Conservation (phyloP, 495 filamentous ascomycete species). For the Hypoxylon subgilvum region DNA sequence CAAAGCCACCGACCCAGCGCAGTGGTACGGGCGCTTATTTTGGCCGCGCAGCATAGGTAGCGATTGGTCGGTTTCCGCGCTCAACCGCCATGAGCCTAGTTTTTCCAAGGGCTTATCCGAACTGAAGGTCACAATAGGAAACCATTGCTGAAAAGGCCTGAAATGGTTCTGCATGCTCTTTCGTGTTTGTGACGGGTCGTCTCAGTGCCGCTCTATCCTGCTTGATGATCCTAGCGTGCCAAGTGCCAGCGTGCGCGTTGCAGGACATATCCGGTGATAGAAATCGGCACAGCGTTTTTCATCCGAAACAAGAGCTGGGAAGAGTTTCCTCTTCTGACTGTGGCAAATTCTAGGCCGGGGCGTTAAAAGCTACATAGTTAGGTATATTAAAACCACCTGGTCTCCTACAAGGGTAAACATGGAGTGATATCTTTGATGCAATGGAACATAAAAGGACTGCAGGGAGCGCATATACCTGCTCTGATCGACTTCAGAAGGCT, state of each 20-base stretch:
- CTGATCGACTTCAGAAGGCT: background rate
- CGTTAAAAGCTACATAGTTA: too few relatives aligned
- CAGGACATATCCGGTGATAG: too few relatives aligned
- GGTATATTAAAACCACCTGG: background rate
- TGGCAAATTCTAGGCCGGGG: background rate
- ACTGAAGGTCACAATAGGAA: background rate
- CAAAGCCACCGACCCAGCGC: conserved; percentile 19
- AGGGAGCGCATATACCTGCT: background rate
- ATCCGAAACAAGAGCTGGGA: too few relatives aligned
- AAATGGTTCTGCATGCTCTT: background rate
- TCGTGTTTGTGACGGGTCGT: conserved; percentile 2
- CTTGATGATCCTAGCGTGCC: conserved; percentile 2
- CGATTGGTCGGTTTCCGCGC: conserved; percentile 25
- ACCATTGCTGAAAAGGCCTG: background rate
- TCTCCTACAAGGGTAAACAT: background rate
- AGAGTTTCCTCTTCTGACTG: background rate
- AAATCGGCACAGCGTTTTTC: too few relatives aligned
- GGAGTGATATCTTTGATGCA: background rate
- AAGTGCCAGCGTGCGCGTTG: conserved; percentile 10
- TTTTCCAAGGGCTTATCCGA: background rate
- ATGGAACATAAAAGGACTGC: background rate
- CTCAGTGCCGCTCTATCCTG: conserved; percentile 3
- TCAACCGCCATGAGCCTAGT: conserved; percentile 8
- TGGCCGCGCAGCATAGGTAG: background rate
- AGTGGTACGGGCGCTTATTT: conserved; percentile 32